Base-by-base conservation (phyloP, 2,329 filamentous ascomycete genomes). In the Nothophoma quercina region DNA sequence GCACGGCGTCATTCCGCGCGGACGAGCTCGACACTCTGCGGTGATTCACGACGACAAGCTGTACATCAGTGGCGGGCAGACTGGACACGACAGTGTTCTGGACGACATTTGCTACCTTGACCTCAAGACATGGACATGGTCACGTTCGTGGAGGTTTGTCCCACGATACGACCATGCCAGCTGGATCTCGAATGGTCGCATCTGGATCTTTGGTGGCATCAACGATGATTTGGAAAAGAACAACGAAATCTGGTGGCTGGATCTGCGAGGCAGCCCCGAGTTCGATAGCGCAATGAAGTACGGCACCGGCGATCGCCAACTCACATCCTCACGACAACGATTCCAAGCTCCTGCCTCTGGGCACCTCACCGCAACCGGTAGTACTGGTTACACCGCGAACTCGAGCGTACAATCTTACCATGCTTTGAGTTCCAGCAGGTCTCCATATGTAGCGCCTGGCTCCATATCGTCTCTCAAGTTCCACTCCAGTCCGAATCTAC, bases 41-140 rank as follows among this genome's bases (percentile, higher is more conserved):
- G 91, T 97, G 19, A 85, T 99, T 25, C 89, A 98, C 71, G 93
- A 99, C 68, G 93, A 99, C 77, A 98, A 96, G 71, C 81, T 99
- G 7, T 99, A 97, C 71, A 89, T 99, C 55, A 88, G 96, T 53
- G 95, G 95, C 50, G 95, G 95, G n/a, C 91, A 98, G 64, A 96
- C 92, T 5, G 93, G 93, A 2, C 89, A 93, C 62, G 92, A 95
- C 62, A 96, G 91, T 69, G 93, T 98, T 19, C 81, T 98, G 40
- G 93, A 98, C 71, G 95, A 99, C 70, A 91, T 99, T 42, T 96
- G 92, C 78, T 99, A 96, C 69, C 84, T 99, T 40, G 95, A 99
- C 71, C 81, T 99, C 38, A 97, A 96, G 79, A 98, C 95, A 2
- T 97, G 91, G 82, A 96, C 93, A 0, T 99, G 95, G 95, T 98